Percentiles rank a stretch among this genome's conserved stretches.
Evolutionary conservation across 139 green algal genomes (phyloP).

Genomic region (Chlorella sp.): DNA sequence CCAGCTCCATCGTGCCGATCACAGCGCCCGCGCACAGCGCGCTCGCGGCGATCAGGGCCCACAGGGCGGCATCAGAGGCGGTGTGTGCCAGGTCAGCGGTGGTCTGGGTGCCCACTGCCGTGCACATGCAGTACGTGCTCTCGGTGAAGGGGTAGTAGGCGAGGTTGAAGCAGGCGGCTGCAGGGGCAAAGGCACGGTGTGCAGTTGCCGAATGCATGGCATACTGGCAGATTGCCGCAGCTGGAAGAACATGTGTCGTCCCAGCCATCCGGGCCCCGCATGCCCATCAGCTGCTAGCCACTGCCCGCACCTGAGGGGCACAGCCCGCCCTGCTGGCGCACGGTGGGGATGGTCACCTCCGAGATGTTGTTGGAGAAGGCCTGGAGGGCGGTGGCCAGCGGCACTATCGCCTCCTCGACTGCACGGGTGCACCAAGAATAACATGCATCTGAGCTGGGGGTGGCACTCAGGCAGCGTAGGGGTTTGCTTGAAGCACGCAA

Average conservation of each 20-base stretch:
- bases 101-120: background rate
- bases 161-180: conserved; percentile 38
- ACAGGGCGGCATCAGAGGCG: background rate
- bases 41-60: background rate
- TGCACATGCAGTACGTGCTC: conserved; percentile 35
- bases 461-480: background rate
- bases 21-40: background rate
- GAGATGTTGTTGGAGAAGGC: background rate
- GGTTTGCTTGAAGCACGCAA: no score
- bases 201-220: no score
- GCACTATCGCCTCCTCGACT: no score
- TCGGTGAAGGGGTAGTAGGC: conserved; percentile 29
- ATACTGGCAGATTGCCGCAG: no score
- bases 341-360: background rate
- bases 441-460: background rate
- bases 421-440: no score
- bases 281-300: no score
- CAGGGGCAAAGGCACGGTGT: no score
- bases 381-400: background rate
- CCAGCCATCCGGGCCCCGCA: no score
- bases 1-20: conserved; percentile 11
- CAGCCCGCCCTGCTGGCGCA: background rate
- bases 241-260: no score
- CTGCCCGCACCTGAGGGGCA: conserved; percentile 33
- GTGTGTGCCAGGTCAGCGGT: background rate